Evolutionary conservation across 306 rosid genomes (phyloP), one percentile per base, ranked within the genome.

Genomic region (Fragaria ananassa): DNA sequence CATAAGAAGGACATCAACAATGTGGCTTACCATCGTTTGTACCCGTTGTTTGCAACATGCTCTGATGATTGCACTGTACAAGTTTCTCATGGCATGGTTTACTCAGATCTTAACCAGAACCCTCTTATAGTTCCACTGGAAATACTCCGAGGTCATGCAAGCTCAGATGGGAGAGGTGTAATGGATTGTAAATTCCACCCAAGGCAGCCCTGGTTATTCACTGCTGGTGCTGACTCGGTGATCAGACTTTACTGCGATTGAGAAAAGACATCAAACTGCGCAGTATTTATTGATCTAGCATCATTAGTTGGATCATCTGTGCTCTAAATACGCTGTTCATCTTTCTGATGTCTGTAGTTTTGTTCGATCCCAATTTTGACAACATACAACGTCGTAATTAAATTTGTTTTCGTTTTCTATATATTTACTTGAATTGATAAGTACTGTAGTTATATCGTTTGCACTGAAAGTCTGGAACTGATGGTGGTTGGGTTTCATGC

Each of bases 131-230:
- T 90, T 76, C 98, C 97, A 19, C 62, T 95, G 74, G 92, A 92
- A 84, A 90, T 89, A 81, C 92, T 94, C 25, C 87, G 93, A 14
- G 97, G 98, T 67, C 97, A 94, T 87, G 47, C 76, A 73, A 85
- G 61, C 81, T 78, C 96, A 57, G 82, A 89, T 45, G 98, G 93
- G 56, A 89, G 97, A 89, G 97, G 98, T 80, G 90, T 92, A 77
- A 60, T 95, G 90, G 97, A 95, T 77, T 92, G 98, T 77, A 95
- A 88, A 81, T 92, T 95, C 82, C 97, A 95, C 86, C 98, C 98
- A 2, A 84, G 92, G 84, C 96, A 90, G 75, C 97, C 97, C 14
- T 95, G 97, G 97, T 70, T 95, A 75, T 95, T 95, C 81, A 92
- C 97, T 0, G 96, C 97, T 0, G 97, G 97, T 63, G 93, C 96